Percentiles rank a stretch among this genome's conserved stretches.
These are phyloP conservation scores for Euphorbia celastroides DNA, from an alignment of 441 rosid genomes.

Conservation along the genomic window DNA sequence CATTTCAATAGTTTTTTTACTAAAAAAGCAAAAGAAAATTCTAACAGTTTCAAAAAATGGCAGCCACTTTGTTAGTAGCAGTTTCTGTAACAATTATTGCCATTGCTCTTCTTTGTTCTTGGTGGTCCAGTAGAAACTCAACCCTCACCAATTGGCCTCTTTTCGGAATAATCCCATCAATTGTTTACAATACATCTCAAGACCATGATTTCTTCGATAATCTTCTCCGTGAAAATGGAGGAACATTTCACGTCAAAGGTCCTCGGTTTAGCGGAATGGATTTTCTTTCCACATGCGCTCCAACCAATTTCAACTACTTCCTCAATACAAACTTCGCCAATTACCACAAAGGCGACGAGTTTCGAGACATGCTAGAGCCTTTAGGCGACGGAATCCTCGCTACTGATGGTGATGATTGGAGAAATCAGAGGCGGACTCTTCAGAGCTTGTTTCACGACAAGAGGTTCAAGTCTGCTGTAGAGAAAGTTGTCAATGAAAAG, in stretches of 20 bases:
- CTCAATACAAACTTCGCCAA: slow-evolving; percentile 22
- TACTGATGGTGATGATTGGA: slow-evolving; percentile 25
- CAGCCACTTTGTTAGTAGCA: background rate
- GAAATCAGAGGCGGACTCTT: slow-evolving; percentile 15
- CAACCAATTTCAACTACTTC: slow-evolving; percentile 24
- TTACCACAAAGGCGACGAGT: slow-evolving; percentile 26
- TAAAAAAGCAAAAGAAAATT: no score
- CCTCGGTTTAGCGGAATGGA: slow-evolving; percentile 25
- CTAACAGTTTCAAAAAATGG: no score
- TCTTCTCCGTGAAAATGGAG: background rate
- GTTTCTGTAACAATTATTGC: background rate
- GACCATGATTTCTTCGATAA: background rate
- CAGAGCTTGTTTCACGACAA: slow-evolving; percentile 12
- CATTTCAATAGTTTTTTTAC: no score
- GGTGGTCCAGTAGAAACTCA: background rate
- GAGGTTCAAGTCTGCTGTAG: background rate
- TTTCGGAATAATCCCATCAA: background rate
- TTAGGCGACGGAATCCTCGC: slow-evolving; percentile 25
- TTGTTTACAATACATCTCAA: background rate
- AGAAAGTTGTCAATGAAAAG: slow-evolving; percentile 2
- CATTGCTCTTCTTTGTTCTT: background rate
- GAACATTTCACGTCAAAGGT: slow-evolving; percentile 27
- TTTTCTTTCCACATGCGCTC: slow-evolving; percentile 20
- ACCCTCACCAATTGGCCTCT: background rate
- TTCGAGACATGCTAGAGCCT: slow-evolving; percentile 7